Percentiles rank a stretch among this genome's conserved stretches.
These are phyloP conservation scores for Phytopythium helicoides DNA, from an alignment of 352 stramenopile species.

Conservation along the genomic window DNA sequence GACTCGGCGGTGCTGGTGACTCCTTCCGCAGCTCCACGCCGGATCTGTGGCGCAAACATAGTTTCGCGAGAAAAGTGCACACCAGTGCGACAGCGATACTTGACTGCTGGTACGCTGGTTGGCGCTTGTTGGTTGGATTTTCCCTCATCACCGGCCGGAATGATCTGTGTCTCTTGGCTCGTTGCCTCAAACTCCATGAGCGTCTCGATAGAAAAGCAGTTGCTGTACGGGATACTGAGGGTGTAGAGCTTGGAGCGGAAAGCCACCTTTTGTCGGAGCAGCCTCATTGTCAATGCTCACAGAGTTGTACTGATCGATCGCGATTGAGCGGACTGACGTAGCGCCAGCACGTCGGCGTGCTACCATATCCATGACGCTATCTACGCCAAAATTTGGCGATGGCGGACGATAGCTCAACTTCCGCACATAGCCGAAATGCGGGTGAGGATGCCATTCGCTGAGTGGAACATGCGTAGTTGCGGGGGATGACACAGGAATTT, in stretches of 20 bases:
- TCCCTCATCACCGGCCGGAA: constrained; percentile 2
- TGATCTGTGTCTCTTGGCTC: constrained; percentile 11
- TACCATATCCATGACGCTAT: neutral
- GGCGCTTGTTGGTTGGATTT: neutral
- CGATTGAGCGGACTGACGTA: constrained; percentile 31
- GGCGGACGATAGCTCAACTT: constrained; percentile 48
- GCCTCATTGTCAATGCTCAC: constrained; percentile 31
- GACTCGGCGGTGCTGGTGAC: constrained; percentile 16
- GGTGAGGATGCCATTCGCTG: constrained; percentile 51
- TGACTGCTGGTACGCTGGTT: constrained; percentile 10
- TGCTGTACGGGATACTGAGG: constrained; percentile 60
- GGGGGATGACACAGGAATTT: neutral
- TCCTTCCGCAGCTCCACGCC: constrained; percentile 24
- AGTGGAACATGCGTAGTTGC: too few species aligned
- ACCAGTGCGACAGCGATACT: constrained; percentile 20
- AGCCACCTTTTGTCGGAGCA: constrained; percentile 26
- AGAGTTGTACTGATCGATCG: constrained; percentile 62
- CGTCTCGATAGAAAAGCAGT: constrained; percentile 63
- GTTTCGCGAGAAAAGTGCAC: constrained; percentile 27
- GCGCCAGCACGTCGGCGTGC: neutral
- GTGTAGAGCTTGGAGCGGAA: constrained; percentile 65
- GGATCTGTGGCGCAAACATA: constrained; percentile 27
- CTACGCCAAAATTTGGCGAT: neutral
- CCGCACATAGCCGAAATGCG: constrained; percentile 48
- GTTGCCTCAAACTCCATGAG: constrained; percentile 46